These are phyloP conservation scores for Aspergillus fijiensis DNA, from an alignment of 2,329 filamentous ascomycete species.

Conservation along the genomic window DNA sequence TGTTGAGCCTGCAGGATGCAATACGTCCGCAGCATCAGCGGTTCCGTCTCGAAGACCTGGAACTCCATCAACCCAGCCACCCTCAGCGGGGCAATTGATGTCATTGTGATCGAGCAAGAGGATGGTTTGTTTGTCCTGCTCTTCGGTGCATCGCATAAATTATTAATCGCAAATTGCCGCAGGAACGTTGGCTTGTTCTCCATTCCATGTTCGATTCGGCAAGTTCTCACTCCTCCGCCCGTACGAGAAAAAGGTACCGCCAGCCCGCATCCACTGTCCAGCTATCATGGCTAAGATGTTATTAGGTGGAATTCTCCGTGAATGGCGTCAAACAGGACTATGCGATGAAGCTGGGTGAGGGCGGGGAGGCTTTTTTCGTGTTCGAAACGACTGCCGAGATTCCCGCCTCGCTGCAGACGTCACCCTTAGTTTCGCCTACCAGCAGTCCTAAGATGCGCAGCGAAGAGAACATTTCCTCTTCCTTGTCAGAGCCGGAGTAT, in stretches of 20 bases:
- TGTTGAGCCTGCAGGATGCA: constrained; percentile 65
- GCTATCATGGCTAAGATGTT: constrained; percentile 16
- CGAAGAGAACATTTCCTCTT: constrained; percentile 31
- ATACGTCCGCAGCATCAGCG: constrained; percentile 94
- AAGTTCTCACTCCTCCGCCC: constrained; percentile 95
- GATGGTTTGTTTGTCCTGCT: constrained; percentile 62
- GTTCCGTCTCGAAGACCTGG: constrained; percentile 97
- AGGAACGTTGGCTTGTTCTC: constrained; percentile 79
- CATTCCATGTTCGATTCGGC: constrained; percentile 97
- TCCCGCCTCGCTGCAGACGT: constrained; percentile 91
- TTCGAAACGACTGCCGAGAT: constrained; percentile 93
- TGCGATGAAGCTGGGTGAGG: constrained; percentile 97
- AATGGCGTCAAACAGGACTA: constrained; percentile 90
- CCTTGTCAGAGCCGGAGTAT: constrained; percentile 52
- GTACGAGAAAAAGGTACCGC: constrained; percentile 80
- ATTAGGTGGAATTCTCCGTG: constrained; percentile 86
- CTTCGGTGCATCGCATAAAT: neutral
- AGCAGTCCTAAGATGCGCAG: constrained; percentile 64
- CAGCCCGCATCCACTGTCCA: neutral
- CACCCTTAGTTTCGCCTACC: constrained; percentile 86
- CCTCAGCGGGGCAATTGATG: constrained; percentile 95
- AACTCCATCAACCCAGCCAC: constrained; percentile 99
- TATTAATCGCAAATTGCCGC: constrained; percentile 6
- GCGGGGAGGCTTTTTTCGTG: constrained; percentile 97
- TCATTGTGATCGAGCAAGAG: constrained; percentile 95